Evolutionary conservation across 345 rosid genomes (phyloP), one percentile per base, ranked within the genome.

Genomic region (Mercurialis annua): DNA sequence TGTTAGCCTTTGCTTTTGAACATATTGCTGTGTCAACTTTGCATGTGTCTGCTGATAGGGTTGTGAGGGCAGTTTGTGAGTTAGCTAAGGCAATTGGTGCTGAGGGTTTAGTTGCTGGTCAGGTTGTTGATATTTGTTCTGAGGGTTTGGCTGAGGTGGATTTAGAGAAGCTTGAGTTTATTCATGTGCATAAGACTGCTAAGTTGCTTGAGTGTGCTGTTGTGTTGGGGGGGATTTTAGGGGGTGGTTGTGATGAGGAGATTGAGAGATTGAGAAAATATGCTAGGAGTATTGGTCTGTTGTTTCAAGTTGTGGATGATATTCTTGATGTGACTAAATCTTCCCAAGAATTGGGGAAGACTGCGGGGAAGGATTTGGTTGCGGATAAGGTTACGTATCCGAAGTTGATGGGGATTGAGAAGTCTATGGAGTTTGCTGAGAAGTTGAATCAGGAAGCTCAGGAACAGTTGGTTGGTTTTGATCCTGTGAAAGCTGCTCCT

Each of bases 251-350:
- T 8, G 81, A 84, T 6, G 90, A 82, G 6, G 92, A 83, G 30
- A 83, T 94, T 23, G 99, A 94, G 74, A 85, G 59, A 70, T 46
- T 94, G 71, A 82, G 98, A 81, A 77, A 72, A 18, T 94, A 84
- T 21, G 92, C 99, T 1, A 78, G 89, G 66, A 76, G 80, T 64
- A 81, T 87, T 20, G 98, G 99, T 21, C 29, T 94, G 24, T 67
- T 94, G 87, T 89, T 94, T 77, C 99, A 94, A 61, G 97, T 94
- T 8, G 96, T 94, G 67, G 99, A 94, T 76, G 97, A 91, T 56
- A 89, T 94, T n/a, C 87, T 94, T 55, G 99, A 94, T 69, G 82
- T 94, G 59, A 94, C 99, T 1, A 84, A 77, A 71, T 89, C 99
- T 1, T 89, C 97, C 0, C 42, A 84, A 46, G 96, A 94, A 59